Percentiles rank a stretch among this genome's conserved stretches.
Conservation (phyloP, 306 rosid genomes). For the Canavalia gladiata region DNA sequence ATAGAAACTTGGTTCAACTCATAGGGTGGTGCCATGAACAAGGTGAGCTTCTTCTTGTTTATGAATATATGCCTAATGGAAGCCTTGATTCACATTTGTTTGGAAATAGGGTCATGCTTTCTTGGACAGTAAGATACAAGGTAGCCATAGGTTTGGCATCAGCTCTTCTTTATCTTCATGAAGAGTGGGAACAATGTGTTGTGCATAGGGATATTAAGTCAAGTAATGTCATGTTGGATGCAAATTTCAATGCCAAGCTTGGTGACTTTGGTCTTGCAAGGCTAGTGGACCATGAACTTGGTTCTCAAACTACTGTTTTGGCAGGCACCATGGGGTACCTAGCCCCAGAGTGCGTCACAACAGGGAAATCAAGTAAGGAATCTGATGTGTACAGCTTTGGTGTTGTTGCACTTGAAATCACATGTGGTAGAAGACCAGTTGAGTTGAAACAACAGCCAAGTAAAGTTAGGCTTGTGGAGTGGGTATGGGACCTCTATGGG, state of each 20-base stretch:
- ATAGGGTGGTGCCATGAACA: conserved; percentile 84
- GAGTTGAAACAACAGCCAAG: conserved; percentile 56
- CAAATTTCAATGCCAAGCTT: conserved; percentile 73
- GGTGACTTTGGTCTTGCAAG: conserved; percentile 88
- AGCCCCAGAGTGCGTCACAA: conserved; percentile 77
- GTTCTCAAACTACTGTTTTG: conserved; percentile 76
- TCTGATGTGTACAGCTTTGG: conserved; percentile 83
- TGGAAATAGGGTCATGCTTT: conserved; percentile 51
- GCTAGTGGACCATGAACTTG: conserved; percentile 74
- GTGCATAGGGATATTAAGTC: conserved; percentile 86
- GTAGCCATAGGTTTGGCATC: conserved; percentile 74
- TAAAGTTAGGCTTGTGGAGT: conserved; percentile 69
- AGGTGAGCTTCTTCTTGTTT: conserved; percentile 75
- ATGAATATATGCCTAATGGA: conserved; percentile 78
- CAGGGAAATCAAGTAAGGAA: conserved; percentile 79
- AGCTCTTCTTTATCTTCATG: conserved; percentile 73
- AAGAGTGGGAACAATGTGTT: conserved; percentile 89
- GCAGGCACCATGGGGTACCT: conserved; percentile 84
- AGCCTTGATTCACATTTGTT: conserved; percentile 85
- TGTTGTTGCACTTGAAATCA: conserved; percentile 74
- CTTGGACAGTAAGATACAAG: conserved; percentile 68
- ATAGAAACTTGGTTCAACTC: conserved; percentile 78
- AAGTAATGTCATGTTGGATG: conserved; percentile 78
- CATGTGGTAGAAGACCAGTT: conserved; percentile 78
- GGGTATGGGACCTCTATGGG: conserved; percentile 83